Evolutionary conservation across 2,329 filamentous ascomycete species (phyloP), one percentile per base, ranked within the genome.

Genomic region (Scedosporium boydii): DNA sequence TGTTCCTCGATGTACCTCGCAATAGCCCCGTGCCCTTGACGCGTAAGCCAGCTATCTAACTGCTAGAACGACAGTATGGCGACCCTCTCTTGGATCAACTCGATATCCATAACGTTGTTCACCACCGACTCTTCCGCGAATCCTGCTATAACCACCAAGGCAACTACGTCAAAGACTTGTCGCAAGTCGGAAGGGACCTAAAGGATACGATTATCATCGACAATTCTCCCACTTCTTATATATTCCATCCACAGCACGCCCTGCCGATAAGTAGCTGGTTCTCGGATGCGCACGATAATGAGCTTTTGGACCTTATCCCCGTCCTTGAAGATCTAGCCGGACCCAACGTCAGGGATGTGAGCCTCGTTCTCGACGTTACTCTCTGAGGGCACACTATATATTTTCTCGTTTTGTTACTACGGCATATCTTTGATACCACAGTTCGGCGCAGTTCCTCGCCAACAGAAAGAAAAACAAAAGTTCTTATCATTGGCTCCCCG

Each of bases 181-280:
- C 95, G 57, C 95, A 98, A 81, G 89, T 99, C 63, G 95, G 95
- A 60, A 89, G 95, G 67, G 93, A 98, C 74, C 85, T 99, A 63
- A 91, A 91, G 75, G 93, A 99, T 73, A 99, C 93, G 21, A 99
- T 99, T 73, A 99, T 99, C 74, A 99, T 99, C 71, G 95, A 99
- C 80, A 99, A 99, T 77, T 98, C 95, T 57, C 95, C 95, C 2
- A 99, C 95, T 4, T 98, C 93, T 12, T 99, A 99, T 80, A 98
- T 99, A 70, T 99, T 99, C 83, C 95, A 99, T 74, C 95, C 95
- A 26, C 93, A 99, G 79, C 95, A 99, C 75, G 95, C 95, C 65
- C 93, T 99, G 59, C 95, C 95, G 27, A 99, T 99, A 78, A 97
- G 93, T 84, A 98, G 93, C 82, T 99, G 95, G 95, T 99, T 99